Evolutionary conservation across 1,284 basidiomycete species (phyloP), one percentile per base, ranked within the genome.

Genomic region (Cutaneotrichosporon mucoides): DNA sequence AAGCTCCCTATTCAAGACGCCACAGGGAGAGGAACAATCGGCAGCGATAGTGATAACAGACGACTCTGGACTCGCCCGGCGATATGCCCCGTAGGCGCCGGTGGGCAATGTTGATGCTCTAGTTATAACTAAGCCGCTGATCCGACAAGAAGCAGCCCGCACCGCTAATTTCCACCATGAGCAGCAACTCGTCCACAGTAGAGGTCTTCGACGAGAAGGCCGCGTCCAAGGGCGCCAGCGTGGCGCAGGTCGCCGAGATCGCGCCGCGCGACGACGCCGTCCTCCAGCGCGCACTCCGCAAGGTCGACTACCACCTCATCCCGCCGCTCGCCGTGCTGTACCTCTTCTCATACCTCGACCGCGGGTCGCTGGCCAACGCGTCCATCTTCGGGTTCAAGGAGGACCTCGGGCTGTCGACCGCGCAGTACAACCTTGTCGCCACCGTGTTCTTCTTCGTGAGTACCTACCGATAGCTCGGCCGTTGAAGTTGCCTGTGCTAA

Each of bases 251-350:
- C n/a, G n/a, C n/a, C n/a, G n/a, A n/a, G n/a, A n/a, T n/a, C n/a
- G n/a, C 37, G 41, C 58, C 58, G 0, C 47, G 47, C 5, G 43
- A 43, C 43, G 51, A 61, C 34, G 56, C 49, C 24, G 24, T 37
- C 13, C 56, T 62, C 12, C 60, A 62, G 34, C 46, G 48, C 24
- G 57, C 57, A 2, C 53, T 59, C 9, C 52, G 57, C 42, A 58
- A 62, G 50, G 60, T 74, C 16, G 72, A 74, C 53, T 57, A 63
- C 40, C 59, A 68, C 13, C 66, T 72, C 53, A 52, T 74, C 44
- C 71, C 70, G 1, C 67, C 72, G 51, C 57, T 73, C 35, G 72
- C 73, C 10, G 56, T 73, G n/a, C 60, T 75, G 7, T 69, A 69
- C n/a, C 62, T 68, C 12, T 59, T 69, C 56, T 63, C 56, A 5